Conservation (phyloP, 2,329 filamentous ascomycete genomes). For the Ophiostoma himal-ulmi region DNA sequence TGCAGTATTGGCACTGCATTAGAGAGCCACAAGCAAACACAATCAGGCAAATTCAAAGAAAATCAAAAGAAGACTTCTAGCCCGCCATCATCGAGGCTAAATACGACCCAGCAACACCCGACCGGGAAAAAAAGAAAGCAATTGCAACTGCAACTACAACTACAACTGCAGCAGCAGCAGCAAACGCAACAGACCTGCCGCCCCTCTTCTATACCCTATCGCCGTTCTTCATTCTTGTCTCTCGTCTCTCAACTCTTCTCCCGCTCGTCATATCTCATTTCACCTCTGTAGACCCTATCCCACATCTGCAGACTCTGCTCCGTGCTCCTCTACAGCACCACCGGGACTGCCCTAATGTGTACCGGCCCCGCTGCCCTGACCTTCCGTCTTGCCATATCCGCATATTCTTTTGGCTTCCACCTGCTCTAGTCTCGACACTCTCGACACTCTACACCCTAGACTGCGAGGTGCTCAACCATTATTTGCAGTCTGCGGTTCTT, state of each 20-base stretch:
- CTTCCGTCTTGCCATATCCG: slow-evolving; percentile 5
- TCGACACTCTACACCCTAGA: neutral
- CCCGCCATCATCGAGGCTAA: neutral
- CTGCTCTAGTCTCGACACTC: neutral
- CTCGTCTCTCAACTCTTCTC: neutral
- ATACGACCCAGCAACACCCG: neutral
- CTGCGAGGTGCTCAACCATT: neutral
- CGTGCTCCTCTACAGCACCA: neutral
- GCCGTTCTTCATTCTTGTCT: neutral
- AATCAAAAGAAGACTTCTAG: neutral
- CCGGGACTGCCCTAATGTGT: neutral
- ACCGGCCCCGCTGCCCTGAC: slow-evolving; percentile 4
- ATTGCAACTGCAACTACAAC: neutral
- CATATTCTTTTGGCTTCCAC: neutral
- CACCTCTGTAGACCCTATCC: neutral
- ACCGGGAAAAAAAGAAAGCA: neutral
- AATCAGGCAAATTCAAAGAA: neutral
- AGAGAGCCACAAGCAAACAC: neutral
- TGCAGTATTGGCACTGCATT: neutral
- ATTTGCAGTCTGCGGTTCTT: neutral
- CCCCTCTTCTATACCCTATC: neutral
- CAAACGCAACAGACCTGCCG: neutral
- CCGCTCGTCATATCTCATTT: neutral
- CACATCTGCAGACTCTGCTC: neutral
- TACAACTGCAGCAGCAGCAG: neutral